A percentile compares a stretch with the other conserved stretches of the same genome.
Evolutionary conservation across 2,329 filamentous ascomycete species (phyloP).

Genomic region (Microsporum canis): DNA sequence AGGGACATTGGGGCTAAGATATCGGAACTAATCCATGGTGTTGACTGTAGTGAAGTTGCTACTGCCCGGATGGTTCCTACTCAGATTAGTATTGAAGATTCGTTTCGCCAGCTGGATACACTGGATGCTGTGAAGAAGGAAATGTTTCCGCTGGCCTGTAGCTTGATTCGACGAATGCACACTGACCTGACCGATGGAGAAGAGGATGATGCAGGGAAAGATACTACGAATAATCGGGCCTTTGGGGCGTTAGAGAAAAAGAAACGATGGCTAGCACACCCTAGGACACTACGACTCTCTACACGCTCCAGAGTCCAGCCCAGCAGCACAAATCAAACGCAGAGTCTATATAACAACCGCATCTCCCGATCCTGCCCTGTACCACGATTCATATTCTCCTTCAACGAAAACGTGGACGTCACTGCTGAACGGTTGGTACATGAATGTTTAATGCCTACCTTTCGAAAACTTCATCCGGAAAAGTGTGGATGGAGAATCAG

Average conservation of each 20-base stretch:
- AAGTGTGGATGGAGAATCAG: slow-evolving; percentile 65
- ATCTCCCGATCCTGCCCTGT: slow-evolving; percentile 64
- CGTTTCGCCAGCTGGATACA: slow-evolving; percentile 61
- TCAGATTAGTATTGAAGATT: slow-evolving; percentile 93
- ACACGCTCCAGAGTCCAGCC: slow-evolving; percentile 52
- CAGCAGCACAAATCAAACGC: slow-evolving; percentile 35
- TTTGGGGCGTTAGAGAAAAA: slow-evolving; percentile 2
- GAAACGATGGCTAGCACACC: slow-evolving; percentile 63
- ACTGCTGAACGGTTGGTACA: slow-evolving; percentile 58
- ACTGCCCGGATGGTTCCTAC: slow-evolving; percentile 60
- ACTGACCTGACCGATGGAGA: slow-evolving; percentile 52
- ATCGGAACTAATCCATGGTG: slow-evolving; percentile 70
- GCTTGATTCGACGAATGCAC: slow-evolving; percentile 67
- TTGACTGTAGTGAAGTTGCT: slow-evolving; percentile 64
- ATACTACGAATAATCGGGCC: background rate
- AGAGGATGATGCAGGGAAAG: slow-evolving; percentile 11
- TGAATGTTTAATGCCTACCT: slow-evolving; percentile 58
- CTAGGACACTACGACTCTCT: slow-evolving; percentile 69
- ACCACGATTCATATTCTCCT: slow-evolving; percentile 60
- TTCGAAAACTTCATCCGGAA: slow-evolving; percentile 61
- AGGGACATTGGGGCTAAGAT: slow-evolving; percentile 59
- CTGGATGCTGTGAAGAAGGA: slow-evolving; percentile 55
- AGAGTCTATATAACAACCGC: slow-evolving; percentile 50
- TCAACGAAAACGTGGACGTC: slow-evolving; percentile 46
- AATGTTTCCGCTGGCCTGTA: slow-evolving; percentile 55